Evolutionary conservation across 768 basidiomycete species (phyloP).

Genomic region (Hydnum rufescens): DNA sequence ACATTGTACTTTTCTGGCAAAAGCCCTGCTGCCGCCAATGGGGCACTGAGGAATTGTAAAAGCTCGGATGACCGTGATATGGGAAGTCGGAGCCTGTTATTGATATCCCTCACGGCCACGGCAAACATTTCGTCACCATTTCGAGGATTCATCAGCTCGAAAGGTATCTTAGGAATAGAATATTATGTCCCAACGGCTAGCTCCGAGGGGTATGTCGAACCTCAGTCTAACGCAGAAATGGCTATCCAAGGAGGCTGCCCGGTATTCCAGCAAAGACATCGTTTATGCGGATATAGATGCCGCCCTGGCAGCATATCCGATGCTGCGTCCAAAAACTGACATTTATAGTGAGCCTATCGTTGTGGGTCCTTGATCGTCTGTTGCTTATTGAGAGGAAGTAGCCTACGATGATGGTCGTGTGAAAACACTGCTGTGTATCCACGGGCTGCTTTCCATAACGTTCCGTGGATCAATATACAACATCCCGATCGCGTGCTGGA

Average conservation of each 20-base stretch:
- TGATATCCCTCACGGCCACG: neutral
- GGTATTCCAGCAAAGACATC: conserved; percentile 35
- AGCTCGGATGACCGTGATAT: neutral
- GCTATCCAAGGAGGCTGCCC: conserved; percentile 41
- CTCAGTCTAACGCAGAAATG: conserved; percentile 24
- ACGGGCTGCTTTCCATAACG: conserved; percentile 77
- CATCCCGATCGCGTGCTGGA: conserved; percentile 81
- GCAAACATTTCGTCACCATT: too few species aligned
- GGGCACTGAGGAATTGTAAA: neutral
- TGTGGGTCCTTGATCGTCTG: conserved; percentile 3
- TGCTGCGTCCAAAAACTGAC: conserved; percentile 62
- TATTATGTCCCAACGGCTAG: too few species aligned
- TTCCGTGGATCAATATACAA: conserved; percentile 68
- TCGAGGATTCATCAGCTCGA: too few species aligned
- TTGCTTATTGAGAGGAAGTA: conserved; percentile 16
- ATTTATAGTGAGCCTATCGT: conserved; percentile 38
- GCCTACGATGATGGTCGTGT: conserved; percentile 90
- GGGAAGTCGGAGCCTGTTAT: neutral
- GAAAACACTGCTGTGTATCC: conserved; percentile 73
- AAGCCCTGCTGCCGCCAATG: neutral
- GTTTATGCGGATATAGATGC: conserved; percentile 45
- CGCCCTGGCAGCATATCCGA: conserved; percentile 30
- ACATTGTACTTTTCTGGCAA: neutral
- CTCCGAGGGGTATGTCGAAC: neutral
- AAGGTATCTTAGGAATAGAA: too few species aligned